A percentile compares a stretch with the other conserved stretches of the same genome.
These are phyloP conservation scores for Pulicaria dysenterica DNA, from an alignment of 129 eudicot species.

Conservation along the genomic window DNA sequence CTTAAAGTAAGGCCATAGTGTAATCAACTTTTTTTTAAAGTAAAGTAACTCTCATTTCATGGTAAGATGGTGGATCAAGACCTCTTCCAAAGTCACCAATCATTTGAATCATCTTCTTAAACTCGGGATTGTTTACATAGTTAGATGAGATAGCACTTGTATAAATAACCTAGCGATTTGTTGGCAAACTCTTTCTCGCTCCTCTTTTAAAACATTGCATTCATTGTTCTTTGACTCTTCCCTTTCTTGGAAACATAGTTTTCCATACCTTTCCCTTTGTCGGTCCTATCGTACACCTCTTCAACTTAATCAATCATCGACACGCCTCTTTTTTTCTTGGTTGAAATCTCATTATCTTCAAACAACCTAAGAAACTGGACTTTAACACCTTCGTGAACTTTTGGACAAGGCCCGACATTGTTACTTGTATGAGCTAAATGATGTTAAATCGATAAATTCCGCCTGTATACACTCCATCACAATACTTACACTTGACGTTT, in stretches of 20 bases:
- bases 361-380: no score
- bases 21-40: neutral
- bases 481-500: no score
- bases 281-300: neutral
- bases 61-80: conserved; percentile 4
- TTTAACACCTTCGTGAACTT: no score
- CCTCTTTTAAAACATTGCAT: neutral
- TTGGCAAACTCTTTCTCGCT: neutral
- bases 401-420: no score
- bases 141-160: neutral
- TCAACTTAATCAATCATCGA: neutral
- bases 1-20: no score
- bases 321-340: neutral
- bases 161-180: neutral
- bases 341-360: no score
- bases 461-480: no score
- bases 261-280: neutral
- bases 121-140: neutral
- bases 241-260: neutral
- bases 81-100: conserved; percentile 15
- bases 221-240: neutral
- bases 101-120: neutral
- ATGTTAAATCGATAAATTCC: no score
- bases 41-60: conserved; percentile 8
- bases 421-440: no score